Base-by-base conservation (phyloP, 257 asterid species). In the Solanum chmielewskii region DNA sequence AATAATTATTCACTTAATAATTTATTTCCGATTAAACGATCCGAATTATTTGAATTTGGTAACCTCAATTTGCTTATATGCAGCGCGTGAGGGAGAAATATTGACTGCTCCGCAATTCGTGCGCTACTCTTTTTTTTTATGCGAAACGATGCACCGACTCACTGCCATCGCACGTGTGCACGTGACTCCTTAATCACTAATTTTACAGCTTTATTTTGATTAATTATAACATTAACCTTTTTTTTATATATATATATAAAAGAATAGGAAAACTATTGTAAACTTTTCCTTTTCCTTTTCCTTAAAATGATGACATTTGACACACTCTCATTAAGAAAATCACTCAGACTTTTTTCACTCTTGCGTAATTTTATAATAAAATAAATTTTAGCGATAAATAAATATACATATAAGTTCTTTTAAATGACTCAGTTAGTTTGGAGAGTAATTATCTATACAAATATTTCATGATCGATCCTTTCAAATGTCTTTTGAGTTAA, bases 131-230 rank as follows among this genome's bases (percentile, higher is more conserved):
- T 45, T 92, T 91, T 64, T 90, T 94, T 91, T 35, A 88, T 86
- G 91, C 85, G 37, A 87, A 93, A 89, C 98, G 95, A 95, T 90
- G 98, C 97, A 94, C 96, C 94, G 95, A 93, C 93, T 89, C 94
- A 89, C 98, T 93, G 93, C 87, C 86, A 77, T 52, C 70, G 90
- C 98, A 95, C 96, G 96, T 94, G 98, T 91, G 89, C 98, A 94
- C 96, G 98, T 94, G 98, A 92, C 92, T 87, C 87, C 91, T 87
- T 89, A 89, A 88, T 89, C 92, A 89, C 88, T 83, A 90, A 88
- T 91, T 62, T 86, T 89, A 52, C 41, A 12, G 35, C 82, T 33
- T 89, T 35, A 27, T 83, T 62, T 89, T 69, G 78, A 64, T 90
- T 91, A 89, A 87, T 82, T 82, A 86, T 29, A 86, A 56, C 31